Evolutionary conservation across 257 asterid genomes (phyloP).

Genomic region (Anisodus tanguticus): DNA sequence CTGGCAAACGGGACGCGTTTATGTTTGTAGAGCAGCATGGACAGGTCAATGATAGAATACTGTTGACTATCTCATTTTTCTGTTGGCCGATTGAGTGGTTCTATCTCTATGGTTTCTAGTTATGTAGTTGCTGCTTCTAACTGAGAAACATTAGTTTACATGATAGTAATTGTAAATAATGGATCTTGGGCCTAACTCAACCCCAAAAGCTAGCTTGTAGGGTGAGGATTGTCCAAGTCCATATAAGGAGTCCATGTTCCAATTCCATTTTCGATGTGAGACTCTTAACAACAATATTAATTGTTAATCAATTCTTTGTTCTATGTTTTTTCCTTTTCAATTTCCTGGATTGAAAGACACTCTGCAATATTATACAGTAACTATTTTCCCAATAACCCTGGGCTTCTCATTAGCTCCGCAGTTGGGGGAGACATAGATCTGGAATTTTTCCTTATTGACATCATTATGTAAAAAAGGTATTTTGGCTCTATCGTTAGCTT

Average conservation of each 20-base stretch:
- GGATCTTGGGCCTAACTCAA: too few species aligned
- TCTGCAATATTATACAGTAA: not conserved
- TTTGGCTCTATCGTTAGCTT: not conserved
- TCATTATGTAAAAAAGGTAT: not conserved
- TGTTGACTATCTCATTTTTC: not conserved
- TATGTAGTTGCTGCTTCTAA: not conserved
- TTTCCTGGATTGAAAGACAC: not conserved
- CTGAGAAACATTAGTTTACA: not conserved
- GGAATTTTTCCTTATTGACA: not conserved
- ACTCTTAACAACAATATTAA: not conserved
- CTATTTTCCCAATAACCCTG: not conserved
- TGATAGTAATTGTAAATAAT: too few species aligned
- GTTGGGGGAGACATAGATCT: constrained; percentile 4
- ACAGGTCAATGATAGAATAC: not conserved
- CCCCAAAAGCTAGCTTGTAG: too few species aligned
- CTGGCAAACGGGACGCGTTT: not conserved
- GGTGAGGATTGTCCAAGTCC: too few species aligned
- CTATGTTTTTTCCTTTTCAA: not conserved
- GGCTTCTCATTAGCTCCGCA: not conserved
- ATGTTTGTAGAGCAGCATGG: not conserved
- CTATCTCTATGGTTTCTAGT: not conserved
- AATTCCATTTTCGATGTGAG: too few species aligned
- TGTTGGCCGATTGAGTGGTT: not conserved
- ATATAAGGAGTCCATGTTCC: too few species aligned
- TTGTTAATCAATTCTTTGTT: not conserved